phyloP scores from a whole-genome alignment of 169 alveolate species.

The Eimeria tenella region DNA sequence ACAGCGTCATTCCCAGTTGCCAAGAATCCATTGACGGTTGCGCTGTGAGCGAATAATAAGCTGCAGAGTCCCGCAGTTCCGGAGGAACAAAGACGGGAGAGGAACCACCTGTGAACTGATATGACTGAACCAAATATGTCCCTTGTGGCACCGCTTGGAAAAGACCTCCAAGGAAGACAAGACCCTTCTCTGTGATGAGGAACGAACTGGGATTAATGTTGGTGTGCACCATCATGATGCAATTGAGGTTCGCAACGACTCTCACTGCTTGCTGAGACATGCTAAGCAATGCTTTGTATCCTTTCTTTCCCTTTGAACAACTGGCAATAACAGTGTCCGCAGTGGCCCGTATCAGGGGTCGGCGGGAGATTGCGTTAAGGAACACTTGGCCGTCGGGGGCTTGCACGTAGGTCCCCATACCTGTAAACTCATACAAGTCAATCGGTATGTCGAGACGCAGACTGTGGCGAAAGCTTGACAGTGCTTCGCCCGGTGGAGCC shows the following conservation, averaged over 20 bases:
- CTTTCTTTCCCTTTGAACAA: neutral
- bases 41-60: neutral
- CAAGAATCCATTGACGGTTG: constrained; percentile 9
- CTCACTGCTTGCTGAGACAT: constrained; percentile 64
- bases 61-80: constrained; percentile 17
- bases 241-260: constrained; percentile 32
- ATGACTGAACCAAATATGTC: neutral
- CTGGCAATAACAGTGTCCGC: neutral
- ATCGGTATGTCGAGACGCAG: constrained; percentile 51
- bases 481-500: constrained; percentile 11
- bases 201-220: constrained; percentile 18
- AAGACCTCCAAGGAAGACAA: constrained; percentile 47
- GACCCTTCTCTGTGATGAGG: constrained; percentile 22
- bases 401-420: constrained; percentile 36
- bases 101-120: neutral
- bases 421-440: constrained; percentile 35
- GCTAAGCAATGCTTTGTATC: constrained; percentile 26
- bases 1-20: constrained; percentile 70
- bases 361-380: constrained; percentile 43
- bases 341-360: constrained; percentile 27
- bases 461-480: constrained; percentile 11
- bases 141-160: constrained; percentile 12
- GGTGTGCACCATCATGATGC: constrained; percentile 49
- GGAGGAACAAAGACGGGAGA: constrained; percentile 45
- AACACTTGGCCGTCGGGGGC: constrained; percentile 44